Evolutionary conservation across 2,329 filamentous ascomycete species (phyloP).

Genomic region (Cadophora sp.): DNA sequence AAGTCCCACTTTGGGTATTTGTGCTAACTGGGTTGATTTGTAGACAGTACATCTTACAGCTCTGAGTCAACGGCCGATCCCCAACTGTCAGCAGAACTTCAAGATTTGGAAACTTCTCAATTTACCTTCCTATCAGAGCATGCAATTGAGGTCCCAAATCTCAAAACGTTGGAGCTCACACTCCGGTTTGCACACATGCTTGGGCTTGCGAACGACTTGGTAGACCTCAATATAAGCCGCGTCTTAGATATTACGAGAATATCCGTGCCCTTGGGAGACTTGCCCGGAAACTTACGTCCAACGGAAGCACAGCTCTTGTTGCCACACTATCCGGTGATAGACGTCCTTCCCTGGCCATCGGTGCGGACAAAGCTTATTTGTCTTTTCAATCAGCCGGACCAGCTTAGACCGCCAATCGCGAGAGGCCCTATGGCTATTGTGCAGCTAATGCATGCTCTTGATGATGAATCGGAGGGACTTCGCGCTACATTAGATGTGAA

Average conservation of each 20-base stretch:
- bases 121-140: slow-evolving; percentile 27
- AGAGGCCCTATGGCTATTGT: slow-evolving; percentile 28
- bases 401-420: slow-evolving; percentile 24
- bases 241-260: slow-evolving; percentile 12
- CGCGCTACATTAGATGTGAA: slow-evolving; percentile 20
- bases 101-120: slow-evolving; percentile 30
- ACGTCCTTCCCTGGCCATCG: slow-evolving; percentile 32
- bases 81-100: slow-evolving; percentile 21
- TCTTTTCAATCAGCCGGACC: slow-evolving; percentile 30
- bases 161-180: slow-evolving; percentile 24
- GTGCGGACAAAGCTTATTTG: slow-evolving; percentile 30
- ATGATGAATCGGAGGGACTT: slow-evolving; percentile 31
- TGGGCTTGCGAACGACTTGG: slow-evolving; percentile 18
- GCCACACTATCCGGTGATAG: slow-evolving; percentile 28
- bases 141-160: slow-evolving; percentile 22
- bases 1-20: too few species aligned
- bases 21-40: too few species aligned
- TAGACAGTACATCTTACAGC: too few species aligned
- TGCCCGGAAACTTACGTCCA: slow-evolving; percentile 27
- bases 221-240: not conserved
- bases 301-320: slow-evolving; percentile 26
- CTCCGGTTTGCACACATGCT: slow-evolving; percentile 25
- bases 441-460: slow-evolving; percentile 25
- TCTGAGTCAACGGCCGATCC: too few species aligned
- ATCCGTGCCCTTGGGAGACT: not conserved